phyloP scores from a whole-genome alignment of 2,329 filamentous ascomycete genomes.

The Ophiostoma piceae region DNA sequence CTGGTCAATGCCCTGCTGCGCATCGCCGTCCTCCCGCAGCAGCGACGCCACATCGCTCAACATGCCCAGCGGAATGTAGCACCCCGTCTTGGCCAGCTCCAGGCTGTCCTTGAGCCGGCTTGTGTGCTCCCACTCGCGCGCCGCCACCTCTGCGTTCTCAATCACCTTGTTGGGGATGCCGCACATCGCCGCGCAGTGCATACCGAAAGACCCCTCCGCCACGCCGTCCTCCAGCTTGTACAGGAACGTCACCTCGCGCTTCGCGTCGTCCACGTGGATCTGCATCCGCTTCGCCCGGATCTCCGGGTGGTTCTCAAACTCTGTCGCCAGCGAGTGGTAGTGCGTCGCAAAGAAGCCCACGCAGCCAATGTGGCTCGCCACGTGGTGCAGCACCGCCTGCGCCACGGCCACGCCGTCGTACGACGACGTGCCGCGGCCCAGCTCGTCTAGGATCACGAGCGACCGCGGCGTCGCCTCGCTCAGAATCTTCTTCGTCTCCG shows the following conservation, averaged over 20 bases:
- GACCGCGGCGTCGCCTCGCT: conserved; percentile 89
- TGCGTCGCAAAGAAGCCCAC: conserved; percentile 97
- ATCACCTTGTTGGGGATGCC: conserved; percentile 82
- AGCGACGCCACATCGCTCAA: conserved; percentile 82
- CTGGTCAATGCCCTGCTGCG: conserved; percentile 41
- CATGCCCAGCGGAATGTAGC: conserved; percentile 77
- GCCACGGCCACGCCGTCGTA: conserved; percentile 97
- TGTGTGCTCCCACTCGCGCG: conserved; percentile 91
- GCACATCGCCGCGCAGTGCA: conserved; percentile 99
- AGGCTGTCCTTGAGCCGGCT: conserved; percentile 82
- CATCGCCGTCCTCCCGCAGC: conserved; percentile 43
- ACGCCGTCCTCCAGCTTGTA: conserved; percentile 93
- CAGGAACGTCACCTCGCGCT: conserved; percentile 87
- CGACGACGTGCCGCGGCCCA: conserved; percentile 88
- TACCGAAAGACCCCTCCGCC: conserved; percentile 93
- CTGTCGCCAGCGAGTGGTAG: conserved; percentile 87
- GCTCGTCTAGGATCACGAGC: conserved; percentile 92
- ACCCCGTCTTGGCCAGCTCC: conserved; percentile 71
- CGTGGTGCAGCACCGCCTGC: conserved; percentile 93
- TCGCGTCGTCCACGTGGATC: conserved; percentile 81
- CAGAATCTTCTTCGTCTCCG: conserved; percentile 96
- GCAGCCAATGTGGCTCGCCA: conserved; percentile 88
- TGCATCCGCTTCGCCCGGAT: conserved; percentile 84
- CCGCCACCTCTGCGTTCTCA: conserved; percentile 79
- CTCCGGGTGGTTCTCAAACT: conserved; percentile 86